Conservation (phyloP, 208 protist genomes). For the Trypanosoma brucei region DNA sequence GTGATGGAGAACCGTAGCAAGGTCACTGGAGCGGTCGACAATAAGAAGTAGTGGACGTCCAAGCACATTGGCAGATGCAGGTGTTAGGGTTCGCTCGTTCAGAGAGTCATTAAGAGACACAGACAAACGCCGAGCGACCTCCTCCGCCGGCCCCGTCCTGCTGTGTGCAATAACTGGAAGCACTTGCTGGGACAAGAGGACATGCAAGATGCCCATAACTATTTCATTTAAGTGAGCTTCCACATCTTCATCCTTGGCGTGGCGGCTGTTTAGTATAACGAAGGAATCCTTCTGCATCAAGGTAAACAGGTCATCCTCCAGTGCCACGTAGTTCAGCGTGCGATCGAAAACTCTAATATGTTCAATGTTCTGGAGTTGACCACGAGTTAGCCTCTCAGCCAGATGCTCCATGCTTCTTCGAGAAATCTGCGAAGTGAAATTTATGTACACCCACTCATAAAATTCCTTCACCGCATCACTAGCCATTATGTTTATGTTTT, state of each 20-base stretch:
- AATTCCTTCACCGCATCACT: conserved; percentile 64
- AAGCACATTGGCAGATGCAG: conserved; percentile 47
- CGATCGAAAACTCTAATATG: conserved; percentile 85
- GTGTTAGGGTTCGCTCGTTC: conserved; percentile 61
- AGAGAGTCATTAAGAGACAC: conserved; percentile 64
- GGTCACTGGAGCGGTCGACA: conserved; percentile 73
- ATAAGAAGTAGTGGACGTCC: conserved; percentile 81
- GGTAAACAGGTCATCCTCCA: conserved; percentile 82
- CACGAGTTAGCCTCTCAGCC: conserved; percentile 47
- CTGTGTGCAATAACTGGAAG: conserved; percentile 82
- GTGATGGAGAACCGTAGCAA: conserved; percentile 82
- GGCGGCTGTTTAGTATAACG: conserved; percentile 60
- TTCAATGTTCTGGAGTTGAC: conserved; percentile 51
- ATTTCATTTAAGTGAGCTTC: conserved; percentile 67
- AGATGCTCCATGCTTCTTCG: conserved; percentile 65
- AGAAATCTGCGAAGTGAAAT: conserved; percentile 80
- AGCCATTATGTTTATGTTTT: conserved; percentile 76
- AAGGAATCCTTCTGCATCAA: conserved; percentile 78
- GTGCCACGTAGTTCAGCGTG: conserved; percentile 79
- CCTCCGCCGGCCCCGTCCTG: conserved; percentile 68
- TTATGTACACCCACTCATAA: conserved; percentile 88
- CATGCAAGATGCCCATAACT: conserved; percentile 74
- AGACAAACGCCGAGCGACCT: conserved; percentile 69
- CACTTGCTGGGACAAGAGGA: conserved; percentile 74
- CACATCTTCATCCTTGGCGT: conserved; percentile 58